These are phyloP conservation scores for Penicillium silybi DNA, from an alignment of 495 filamentous ascomycete species.

Conservation along the genomic window DNA sequence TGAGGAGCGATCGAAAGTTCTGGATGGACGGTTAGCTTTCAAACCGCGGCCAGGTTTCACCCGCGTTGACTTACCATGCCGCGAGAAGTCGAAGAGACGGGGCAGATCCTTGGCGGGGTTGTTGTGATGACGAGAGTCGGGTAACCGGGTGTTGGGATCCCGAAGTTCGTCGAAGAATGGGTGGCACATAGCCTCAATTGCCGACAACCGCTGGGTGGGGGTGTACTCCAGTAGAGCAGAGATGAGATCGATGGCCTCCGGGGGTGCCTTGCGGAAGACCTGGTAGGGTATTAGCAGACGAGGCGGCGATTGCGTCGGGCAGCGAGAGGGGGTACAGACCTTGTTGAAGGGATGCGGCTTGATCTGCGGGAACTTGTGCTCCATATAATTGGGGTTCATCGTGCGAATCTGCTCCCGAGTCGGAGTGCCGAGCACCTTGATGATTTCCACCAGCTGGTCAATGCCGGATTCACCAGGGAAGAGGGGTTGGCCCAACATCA, in stretches of 20 bases:
- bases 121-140: slow-evolving; percentile 87
- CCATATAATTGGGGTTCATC: slow-evolving; percentile 99
- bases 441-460: slow-evolving; percentile 98
- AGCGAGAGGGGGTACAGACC: slow-evolving; percentile 38
- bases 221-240: slow-evolving; percentile 93
- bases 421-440: slow-evolving; percentile 97
- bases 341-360: slow-evolving; percentile 99
- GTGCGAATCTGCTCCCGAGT: slow-evolving; percentile 98
- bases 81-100: slow-evolving; percentile 85
- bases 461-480: slow-evolving; percentile 99
- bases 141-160: slow-evolving; percentile 80
- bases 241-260: slow-evolving; percentile 92
- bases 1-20: slow-evolving; percentile 92
- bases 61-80: slow-evolving; percentile 66
- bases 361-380: slow-evolving; percentile 99
- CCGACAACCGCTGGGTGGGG: slow-evolving; percentile 88
- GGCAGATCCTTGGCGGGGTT: slow-evolving; percentile 76
- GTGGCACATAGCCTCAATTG: slow-evolving; percentile 95
- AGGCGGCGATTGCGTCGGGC: not conserved
- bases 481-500: slow-evolving; percentile 97
- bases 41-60: not conserved
- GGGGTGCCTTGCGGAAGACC: slow-evolving; percentile 94
- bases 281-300: slow-evolving; percentile 19
- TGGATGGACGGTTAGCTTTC: slow-evolving; percentile 26
- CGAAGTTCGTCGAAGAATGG: slow-evolving; percentile 97